Base-by-base conservation (phyloP, 2,329 filamentous ascomycete genomes). In the Arthrobotrys megalospora region DNA sequence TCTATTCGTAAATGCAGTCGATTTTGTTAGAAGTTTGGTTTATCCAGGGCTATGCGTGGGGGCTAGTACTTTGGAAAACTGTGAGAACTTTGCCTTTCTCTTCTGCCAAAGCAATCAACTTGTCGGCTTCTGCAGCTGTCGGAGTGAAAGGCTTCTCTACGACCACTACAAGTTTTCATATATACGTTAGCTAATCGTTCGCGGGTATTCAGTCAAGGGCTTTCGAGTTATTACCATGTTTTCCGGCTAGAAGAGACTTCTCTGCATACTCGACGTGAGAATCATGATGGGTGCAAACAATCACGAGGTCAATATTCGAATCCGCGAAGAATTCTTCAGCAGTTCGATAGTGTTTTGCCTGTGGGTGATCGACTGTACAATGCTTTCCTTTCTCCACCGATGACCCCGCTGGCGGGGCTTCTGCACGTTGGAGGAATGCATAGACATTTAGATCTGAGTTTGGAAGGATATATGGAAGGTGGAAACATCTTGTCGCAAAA, bases 401-500 rank as follows among this genome's bases (percentile, higher is more conserved):
- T 16, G 65, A 67, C 1, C 69, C 70, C 11, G 77, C 41, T 34
- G 38, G 38, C 1, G 77, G 69, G 24, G 76, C 55, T 0, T 85
- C 84, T 0, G 86, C 85, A 36, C 87, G 85, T 78, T 88, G 87
- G 19, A 88, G 79, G 66, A 88, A 86, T 2, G 86, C 86, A n/a
- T 86, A 82, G 32, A 88, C 83, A 45, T 86, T 81, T 11, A 87
- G 83, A 47, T 87, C 85, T 1, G 85, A 83, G 79, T 86, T 87
- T 1, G 85, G 84, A 0, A 85, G 82, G 79, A 88, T 87, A 80
- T 86, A 88, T 0, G 87, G 87, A 1, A 88, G 83, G 69, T 88
- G 86, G 73, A 88, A 88, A 78, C 82, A 84, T 80, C 86, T 87
- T 12, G 86, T 82, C 0, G 87, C 84, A 70, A 85, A 85, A 81